Evolutionary conservation across 805 yeast genomes (phyloP).

Genomic region (Metschnikowia kofuensis): DNA sequence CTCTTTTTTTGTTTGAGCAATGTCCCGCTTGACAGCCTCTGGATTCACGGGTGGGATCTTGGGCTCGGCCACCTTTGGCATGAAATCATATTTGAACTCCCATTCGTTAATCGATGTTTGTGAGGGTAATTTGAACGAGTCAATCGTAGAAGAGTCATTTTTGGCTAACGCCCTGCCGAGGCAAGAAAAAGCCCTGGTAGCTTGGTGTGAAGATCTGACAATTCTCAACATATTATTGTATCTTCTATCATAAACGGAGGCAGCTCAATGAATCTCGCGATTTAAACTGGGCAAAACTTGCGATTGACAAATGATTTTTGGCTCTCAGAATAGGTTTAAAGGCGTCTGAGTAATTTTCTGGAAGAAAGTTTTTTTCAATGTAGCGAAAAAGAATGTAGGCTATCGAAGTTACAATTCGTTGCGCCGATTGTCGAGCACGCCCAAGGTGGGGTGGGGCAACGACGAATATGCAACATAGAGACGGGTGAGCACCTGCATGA

Average conservation of each 20-base stretch:
- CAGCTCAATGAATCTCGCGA: no score
- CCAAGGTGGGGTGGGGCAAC: constrained; percentile 2
- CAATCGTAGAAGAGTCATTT: constrained; percentile 58
- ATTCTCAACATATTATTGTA: constrained; percentile 32
- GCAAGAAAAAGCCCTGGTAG: constrained; percentile 19
- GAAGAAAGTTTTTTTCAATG: no score
- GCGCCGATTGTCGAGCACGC: not conserved
- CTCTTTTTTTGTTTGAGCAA: constrained; percentile 40
- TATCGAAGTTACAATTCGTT: not conserved
- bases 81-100: constrained; percentile 48
- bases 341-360: no score
- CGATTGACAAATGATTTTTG: no score
- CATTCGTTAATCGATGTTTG: constrained; percentile 46
- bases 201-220: constrained; percentile 1
- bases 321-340: no score
- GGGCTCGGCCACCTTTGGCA: constrained; percentile 39
- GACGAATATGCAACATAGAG: no score
- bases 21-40: constrained; percentile 49
- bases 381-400: no score
- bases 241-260: not conserved
- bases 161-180: constrained; percentile 34
- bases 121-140: constrained; percentile 51
- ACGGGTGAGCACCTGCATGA: not conserved
- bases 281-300: no score
- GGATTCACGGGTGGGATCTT: constrained; percentile 45